A percentile compares a stretch with the other conserved stretches of the same genome.
Evolutionary conservation across 2,329 filamentous ascomycete genomes (phyloP).

Genomic region (Metarhizium sp.): DNA sequence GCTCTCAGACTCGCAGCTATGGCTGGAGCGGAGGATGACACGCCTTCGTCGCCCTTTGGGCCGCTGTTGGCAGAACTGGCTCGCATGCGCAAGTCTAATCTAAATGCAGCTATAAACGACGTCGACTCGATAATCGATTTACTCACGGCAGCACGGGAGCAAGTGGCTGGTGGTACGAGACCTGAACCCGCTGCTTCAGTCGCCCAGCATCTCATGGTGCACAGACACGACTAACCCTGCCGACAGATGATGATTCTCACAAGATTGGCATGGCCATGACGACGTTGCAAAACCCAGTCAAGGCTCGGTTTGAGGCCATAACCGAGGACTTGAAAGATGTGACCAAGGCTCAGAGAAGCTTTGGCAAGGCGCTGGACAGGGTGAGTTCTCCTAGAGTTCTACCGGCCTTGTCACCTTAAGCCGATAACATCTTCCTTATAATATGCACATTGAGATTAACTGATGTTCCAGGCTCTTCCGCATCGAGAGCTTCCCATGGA

Average conservation of each 20-base stretch:
- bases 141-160: slow-evolving; percentile 62
- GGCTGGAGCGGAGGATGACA: slow-evolving; percentile 25
- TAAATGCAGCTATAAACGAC: slow-evolving; percentile 64
- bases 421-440: neutral
- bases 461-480: slow-evolving; percentile 24
- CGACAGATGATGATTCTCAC: slow-evolving; percentile 31
- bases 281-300: slow-evolving; percentile 78
- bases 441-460: slow-evolving; percentile 9
- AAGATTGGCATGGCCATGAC: slow-evolving; percentile 66
- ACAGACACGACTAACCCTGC: slow-evolving; percentile 9
- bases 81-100: slow-evolving; percentile 58
- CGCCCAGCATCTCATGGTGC: neutral
- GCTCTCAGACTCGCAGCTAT: slow-evolving; percentile 12
- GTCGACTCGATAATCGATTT: slow-evolving; percentile 76
- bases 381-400: slow-evolving; percentile 31
- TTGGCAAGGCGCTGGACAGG: slow-evolving; percentile 78
- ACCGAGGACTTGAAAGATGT: slow-evolving; percentile 76
- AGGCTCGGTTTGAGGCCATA: slow-evolving; percentile 68
- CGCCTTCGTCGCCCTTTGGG: slow-evolving; percentile 36
- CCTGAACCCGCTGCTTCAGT: neutral
- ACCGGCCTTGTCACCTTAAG: neutral
- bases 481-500: slow-evolving; percentile 62
- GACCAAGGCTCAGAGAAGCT: slow-evolving; percentile 72
- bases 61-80: slow-evolving; percentile 64
- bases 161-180: slow-evolving; percentile 57